Evolutionary conservation across 768 basidiomycete genomes (phyloP), one percentile per base, ranked within the genome.

Genomic region (Pilatotrama ljubarskyi): DNA sequence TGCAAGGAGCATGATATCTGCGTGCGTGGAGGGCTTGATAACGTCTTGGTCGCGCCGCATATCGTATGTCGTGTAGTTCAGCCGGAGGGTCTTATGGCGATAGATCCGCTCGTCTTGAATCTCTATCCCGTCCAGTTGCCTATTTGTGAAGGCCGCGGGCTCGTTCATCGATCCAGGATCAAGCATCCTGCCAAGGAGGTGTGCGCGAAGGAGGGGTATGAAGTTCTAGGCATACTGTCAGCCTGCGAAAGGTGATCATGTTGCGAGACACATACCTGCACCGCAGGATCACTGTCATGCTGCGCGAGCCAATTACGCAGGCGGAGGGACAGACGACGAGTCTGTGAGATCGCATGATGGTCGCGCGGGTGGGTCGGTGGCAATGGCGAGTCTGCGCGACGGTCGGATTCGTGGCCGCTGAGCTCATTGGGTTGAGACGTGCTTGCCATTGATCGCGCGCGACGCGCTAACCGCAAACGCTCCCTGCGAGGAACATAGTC

Each of bases 41-140:
- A 69, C 60, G 56, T 83, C 80, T 53, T 81, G 77, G 3, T 66
- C 69, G 0, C 75, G 65, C 15, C 74, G 71, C 22, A 76, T 48
- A 59, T 81, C 76, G 62, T 80, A 81, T 0, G 76, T 77, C 0
- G 78, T 79, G 63, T 76, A 77, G 58, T 77, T 74, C 50, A 79
- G 35, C 0, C 69, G 69, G 1, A 77, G 26, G 0, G 67, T 60
- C 36, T 70, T 68, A 65, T 77, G 74, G 5, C 11, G 36, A 48
- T 67, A 78, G 26, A 76, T 66, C 48, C 29, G 66, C 65, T 71
- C 70, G 41, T 60, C 42, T 4, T 47, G 58, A 40, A 71, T 41
- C 5, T 26, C 17, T 20, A 61, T 18, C 2, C 32, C 37, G 22
- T 46, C 24, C 1, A 64, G 55, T 15, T 74, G 47, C 0, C 63